Evolutionary conservation across 208 protist genomes (phyloP), one percentile per base, ranked within the genome.

Genomic region (Trypanosoma platydactyli): DNA sequence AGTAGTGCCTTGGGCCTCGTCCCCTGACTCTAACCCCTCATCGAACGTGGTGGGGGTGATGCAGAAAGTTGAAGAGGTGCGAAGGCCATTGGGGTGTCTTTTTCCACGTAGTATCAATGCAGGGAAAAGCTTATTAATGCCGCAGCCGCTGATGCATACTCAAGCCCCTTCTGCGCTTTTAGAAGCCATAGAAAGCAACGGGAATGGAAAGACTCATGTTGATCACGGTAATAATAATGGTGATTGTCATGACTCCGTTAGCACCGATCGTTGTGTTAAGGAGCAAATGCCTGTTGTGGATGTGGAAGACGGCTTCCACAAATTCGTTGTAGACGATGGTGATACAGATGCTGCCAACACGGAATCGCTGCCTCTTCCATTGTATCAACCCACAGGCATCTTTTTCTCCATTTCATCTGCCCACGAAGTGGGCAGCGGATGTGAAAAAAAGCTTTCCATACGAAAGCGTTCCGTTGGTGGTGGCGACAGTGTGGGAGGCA

Each of bases 331-430:
- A 20, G 16, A 38, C 25, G 35, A 40, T 24, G 40, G 45, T 52
- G 45, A 63, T 50, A n/a, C 24, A 41, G n/a, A n/a, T n/a, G n/a
- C n/a, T n/a, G n/a, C n/a, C n/a, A 42, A 29, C 13, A 0, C 3
- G 53, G 49, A 35, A 30, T 44, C 50, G 0, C 2, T 7, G 16
- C 29, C 27, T 15, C 45, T 56, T 56, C 60, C 60, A 55, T 27
- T 66, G 27, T 66, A 66, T 24, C 60, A 66, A 33, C 60, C 60
- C 5, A 56, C 38, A 7, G 60, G 60, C 35, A 16, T 49, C 0
- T 45, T 66, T 16, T 1, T 64, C 7, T 6, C 13, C 13, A 7
- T 18, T 11, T 3, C 7, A 35, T 44, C 57, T 22, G 1, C 13
- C 29, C 9, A 1, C 4, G n/a, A n/a, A n/a, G 1, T 22, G 25